phyloP scores from a whole-genome alignment of 2,329 filamentous ascomycete species.

The Alternaria brassicae region DNA sequence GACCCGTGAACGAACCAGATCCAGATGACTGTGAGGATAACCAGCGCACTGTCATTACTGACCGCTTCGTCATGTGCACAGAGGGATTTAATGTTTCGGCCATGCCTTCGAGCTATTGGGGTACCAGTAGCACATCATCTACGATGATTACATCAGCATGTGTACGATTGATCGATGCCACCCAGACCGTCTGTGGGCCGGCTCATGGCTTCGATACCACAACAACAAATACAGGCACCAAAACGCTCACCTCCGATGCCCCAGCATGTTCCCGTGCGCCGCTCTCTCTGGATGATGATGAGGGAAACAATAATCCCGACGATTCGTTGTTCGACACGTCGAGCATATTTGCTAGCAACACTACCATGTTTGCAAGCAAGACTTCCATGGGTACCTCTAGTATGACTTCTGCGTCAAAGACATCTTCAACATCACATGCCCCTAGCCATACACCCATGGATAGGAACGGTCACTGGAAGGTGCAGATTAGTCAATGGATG shows the following conservation, averaged over 20 bases:
- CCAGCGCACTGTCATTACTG: constrained; percentile 32
- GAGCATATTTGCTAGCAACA: constrained; percentile 9
- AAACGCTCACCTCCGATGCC: constrained; percentile 11
- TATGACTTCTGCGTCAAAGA: background rate
- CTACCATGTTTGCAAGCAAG: constrained; percentile 1
- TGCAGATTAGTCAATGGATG: constrained; percentile 22
- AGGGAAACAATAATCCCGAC: constrained; percentile 33
- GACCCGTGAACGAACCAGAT: constrained; percentile 13
- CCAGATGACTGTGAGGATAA: constrained; percentile 27
- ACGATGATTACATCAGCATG: constrained; percentile 28
- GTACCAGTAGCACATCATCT: constrained; percentile 14
- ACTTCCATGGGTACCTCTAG: background rate
- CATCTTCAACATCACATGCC: background rate
- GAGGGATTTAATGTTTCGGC: constrained; percentile 22
- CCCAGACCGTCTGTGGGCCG: constrained; percentile 26
- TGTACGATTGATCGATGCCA: constrained; percentile 19
- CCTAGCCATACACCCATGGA: constrained; percentile 13
- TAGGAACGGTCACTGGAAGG: constrained; percentile 19
- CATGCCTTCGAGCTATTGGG: constrained; percentile 1
- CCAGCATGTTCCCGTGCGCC: constrained; percentile 32
- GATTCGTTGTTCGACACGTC: constrained; percentile 9
- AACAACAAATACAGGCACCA: constrained; percentile 11
- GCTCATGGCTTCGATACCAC: constrained; percentile 19
- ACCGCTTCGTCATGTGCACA: constrained; percentile 29
- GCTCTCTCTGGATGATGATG: constrained; percentile 39